Conservation (phyloP, 495 filamentous ascomycete genomes). For the Xylaria scruposa region DNA sequence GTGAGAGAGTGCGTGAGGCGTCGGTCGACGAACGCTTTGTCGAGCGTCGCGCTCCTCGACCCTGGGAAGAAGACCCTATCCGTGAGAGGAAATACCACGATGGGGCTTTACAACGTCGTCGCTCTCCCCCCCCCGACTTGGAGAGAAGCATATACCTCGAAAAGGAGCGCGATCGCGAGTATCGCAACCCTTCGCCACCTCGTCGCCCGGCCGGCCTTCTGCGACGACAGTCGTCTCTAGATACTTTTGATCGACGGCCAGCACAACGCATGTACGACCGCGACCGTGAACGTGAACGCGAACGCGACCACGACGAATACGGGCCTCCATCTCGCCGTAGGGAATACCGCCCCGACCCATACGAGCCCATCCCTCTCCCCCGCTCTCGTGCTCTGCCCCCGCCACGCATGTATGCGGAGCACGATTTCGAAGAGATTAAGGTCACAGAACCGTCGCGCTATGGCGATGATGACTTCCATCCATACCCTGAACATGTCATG, state of each 20-base stretch:
- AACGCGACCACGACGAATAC: conserved; percentile 51
- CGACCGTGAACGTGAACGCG: conserved; percentile 33
- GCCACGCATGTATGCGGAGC: conserved; percentile 58
- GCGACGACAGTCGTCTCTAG: conserved; percentile 54
- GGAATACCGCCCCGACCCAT: conserved; percentile 54
- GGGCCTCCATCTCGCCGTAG: conserved; percentile 46
- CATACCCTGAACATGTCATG: conserved; percentile 61
- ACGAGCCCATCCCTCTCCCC: conserved; percentile 62
- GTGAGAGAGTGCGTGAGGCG: conserved; percentile 35
- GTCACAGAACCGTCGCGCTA: conserved; percentile 71
- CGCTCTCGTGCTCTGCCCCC: conserved; percentile 52
- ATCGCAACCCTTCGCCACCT: conserved; percentile 43
- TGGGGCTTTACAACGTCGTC: conserved; percentile 43
- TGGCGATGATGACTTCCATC: conserved; percentile 71
- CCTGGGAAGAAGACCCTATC: conserved; percentile 46
- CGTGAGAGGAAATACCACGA: conserved; percentile 51
- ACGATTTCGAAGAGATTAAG: conserved; percentile 65
- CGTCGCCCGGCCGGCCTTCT: conserved; percentile 42
- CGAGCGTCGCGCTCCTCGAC: conserved; percentile 39
- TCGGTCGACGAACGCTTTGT: conserved; percentile 40
- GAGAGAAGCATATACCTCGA: conserved; percentile 46
- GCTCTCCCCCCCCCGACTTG: conserved; percentile 41
- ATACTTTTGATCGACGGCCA: conserved; percentile 59
- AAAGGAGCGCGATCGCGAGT: conserved; percentile 40
- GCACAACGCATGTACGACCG: conserved; percentile 51